phyloP scores from a whole-genome alignment of 306 rosid genomes.

The Vigna trinervia region DNA sequence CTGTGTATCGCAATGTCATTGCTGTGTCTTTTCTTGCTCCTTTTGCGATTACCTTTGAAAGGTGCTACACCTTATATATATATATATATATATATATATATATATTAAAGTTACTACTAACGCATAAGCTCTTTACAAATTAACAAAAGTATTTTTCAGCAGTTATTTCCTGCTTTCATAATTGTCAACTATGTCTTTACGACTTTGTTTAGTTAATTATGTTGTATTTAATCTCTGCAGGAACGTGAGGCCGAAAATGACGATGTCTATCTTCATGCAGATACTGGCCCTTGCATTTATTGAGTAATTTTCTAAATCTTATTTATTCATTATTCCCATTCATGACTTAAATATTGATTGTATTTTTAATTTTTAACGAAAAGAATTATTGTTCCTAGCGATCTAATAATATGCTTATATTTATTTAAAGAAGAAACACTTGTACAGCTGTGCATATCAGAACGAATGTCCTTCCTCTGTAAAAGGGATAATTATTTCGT shows the following conservation, averaged over 20 bases:
- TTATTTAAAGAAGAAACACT: too few relatives aligned
- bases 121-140: not conserved
- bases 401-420: too few relatives aligned
- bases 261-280: slow-evolving; percentile 56
- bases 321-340: not conserved
- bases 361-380: not conserved
- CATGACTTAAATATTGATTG: not conserved
- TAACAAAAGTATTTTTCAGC: not conserved
- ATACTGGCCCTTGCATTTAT: slow-evolving; percentile 66
- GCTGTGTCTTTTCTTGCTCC: slow-evolving; percentile 66
- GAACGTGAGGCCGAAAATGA: slow-evolving; percentile 74
- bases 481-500: too few relatives aligned
- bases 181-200: not conserved
- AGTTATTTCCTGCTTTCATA: not conserved
- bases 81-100: too few relatives aligned
- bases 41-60: slow-evolving; percentile 66
- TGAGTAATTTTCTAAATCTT: slow-evolving; percentile 55
- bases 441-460: too few relatives aligned
- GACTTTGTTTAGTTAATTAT: not conserved
- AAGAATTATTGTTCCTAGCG: too few relatives aligned
- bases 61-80: slow-evolving; percentile 34
- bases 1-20: slow-evolving; percentile 65
- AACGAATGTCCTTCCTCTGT: too few relatives aligned
- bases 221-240: slow-evolving; percentile 47
- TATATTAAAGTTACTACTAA: too few relatives aligned